phyloP scores from a whole-genome alignment of 2,329 filamentous ascomycete species.

The Fusarium tupiense region DNA sequence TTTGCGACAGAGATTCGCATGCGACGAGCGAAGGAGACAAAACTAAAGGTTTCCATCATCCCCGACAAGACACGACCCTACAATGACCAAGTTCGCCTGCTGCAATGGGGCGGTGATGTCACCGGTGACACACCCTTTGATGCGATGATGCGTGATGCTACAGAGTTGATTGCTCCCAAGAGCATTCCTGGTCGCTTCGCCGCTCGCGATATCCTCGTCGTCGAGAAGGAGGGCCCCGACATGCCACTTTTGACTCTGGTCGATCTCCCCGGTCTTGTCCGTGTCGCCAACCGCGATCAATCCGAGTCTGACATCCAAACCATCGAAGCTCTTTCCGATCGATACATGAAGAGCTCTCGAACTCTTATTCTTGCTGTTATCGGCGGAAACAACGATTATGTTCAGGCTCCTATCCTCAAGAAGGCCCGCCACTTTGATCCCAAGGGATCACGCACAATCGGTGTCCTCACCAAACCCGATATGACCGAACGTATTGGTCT shows the following conservation, averaged over 20 bases:
- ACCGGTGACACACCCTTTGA: constrained; percentile 58
- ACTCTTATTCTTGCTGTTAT: constrained; percentile 66
- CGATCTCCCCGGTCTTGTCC: constrained; percentile 68
- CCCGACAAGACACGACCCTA: constrained; percentile 60
- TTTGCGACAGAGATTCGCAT: constrained; percentile 69
- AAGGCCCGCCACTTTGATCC: constrained; percentile 63
- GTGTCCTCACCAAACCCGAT: constrained; percentile 63
- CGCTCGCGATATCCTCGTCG: constrained; percentile 63
- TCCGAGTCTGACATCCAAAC: constrained; percentile 62
- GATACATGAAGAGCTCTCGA: constrained; percentile 65
- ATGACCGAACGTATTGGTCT: constrained; percentile 63
- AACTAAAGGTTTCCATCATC: constrained; percentile 63
- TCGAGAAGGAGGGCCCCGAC: constrained; percentile 68
- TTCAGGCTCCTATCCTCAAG: constrained; percentile 61
- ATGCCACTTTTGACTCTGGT: constrained; percentile 69
- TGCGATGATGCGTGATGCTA: constrained; percentile 60
- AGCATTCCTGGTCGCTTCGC: constrained; percentile 62
- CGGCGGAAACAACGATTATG: constrained; percentile 65
- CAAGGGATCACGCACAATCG: constrained; percentile 59
- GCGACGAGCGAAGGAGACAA: constrained; percentile 57
- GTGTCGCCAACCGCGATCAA: constrained; percentile 63
- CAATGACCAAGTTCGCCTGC: constrained; percentile 58
- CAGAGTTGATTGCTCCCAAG: constrained; percentile 61
- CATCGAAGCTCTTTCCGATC: constrained; percentile 61
- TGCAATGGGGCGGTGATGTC: constrained; percentile 59